Evolutionary conservation across 371 early-diverging fungal species (phyloP).

Genomic region (Smittium culicis): DNA sequence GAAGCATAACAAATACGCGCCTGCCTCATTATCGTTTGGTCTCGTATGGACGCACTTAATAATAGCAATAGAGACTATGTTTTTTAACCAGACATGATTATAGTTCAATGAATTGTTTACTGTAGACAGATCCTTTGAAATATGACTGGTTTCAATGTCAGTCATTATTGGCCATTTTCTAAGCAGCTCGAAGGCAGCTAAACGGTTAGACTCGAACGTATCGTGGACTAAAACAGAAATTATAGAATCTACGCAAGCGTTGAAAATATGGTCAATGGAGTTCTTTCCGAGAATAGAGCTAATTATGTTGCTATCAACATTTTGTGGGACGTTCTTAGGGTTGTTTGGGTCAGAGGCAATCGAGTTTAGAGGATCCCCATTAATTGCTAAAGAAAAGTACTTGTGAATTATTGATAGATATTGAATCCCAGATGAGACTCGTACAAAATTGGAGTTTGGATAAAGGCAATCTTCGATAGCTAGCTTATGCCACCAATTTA

Average conservation of each 20-base stretch:
- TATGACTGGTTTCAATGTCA: background rate
- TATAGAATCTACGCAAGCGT: slow-evolving; percentile 19
- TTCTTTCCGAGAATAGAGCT: background rate
- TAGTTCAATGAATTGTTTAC: background rate
- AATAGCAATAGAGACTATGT: background rate
- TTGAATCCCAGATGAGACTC: slow-evolving; percentile 25
- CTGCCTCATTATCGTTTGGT: slow-evolving; percentile 69
- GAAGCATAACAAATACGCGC: slow-evolving; percentile 58
- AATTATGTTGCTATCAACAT: background rate
- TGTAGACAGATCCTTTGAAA: background rate
- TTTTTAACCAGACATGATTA: background rate
- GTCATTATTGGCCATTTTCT: slow-evolving; percentile 26
- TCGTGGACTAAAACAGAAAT: slow-evolving; percentile 43
- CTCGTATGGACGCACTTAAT: slow-evolving; percentile 34
- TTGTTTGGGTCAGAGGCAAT: background rate
- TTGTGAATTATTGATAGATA: slow-evolving; percentile 23
- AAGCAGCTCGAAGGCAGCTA: slow-evolving; percentile 46
- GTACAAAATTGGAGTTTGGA: slow-evolving; percentile 29
- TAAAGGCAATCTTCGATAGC: slow-evolving; percentile 25
- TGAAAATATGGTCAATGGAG: background rate
- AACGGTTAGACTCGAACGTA: slow-evolving; percentile 54
- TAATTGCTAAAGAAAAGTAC: slow-evolving; percentile 11
- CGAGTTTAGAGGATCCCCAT: background rate
- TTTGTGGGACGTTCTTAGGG: background rate
- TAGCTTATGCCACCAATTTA: slow-evolving; percentile 24